Evolutionary conservation across 148 eudicot genomes (phyloP), one percentile per base, ranked within the genome.

Genomic region (Rhododendron mucronatum): DNA sequence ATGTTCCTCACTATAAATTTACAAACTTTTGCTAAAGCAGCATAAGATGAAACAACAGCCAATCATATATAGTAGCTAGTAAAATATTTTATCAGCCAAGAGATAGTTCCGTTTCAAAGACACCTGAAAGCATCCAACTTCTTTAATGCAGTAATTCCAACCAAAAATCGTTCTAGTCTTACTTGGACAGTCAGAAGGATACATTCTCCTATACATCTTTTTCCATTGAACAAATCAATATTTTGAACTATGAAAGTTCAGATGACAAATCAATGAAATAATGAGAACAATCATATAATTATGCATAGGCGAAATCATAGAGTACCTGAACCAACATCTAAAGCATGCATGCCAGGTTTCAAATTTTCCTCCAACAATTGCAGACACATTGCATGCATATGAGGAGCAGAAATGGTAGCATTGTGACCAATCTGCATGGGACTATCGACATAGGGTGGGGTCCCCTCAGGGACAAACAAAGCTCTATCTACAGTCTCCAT

Each of bases 331-430:
- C 99, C 99, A 84, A 97, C 94, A 91, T 97, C 99, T 86, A 97
- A 89, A 67, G 95, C 95, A 88, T 88, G 98, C 98, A 95, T 97
- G 84, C 98, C 99, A 85, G 96, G 98, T 91, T 97, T 93, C 89
- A 95, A 92, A 86, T 94, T 87, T 35, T 93, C 88, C 87, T 93
- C 92, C 87, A 97, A 86, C 59, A 97, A 91, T 57, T 97, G 92
- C 88, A 97, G 98, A 90, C 99, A 97, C 86, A 88, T 92, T 5
- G 98, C 99, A 87, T 97, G 99, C 99, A 97, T 95, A 90, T 97
- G 99, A 86, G 99, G 99, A 44, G 99, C 99, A 61, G 99, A 97
- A 85, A 97, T 97, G 41, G 99, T 97, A 83, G 94, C 99, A 89
- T 97, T 97, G 84, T 91, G 92, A 41, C 98, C 98, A 83, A 97